A percentile compares a stretch with the other conserved stretches of the same genome.
These are phyloP conservation scores for Tulasnella sp. DNA, from an alignment of 768 basidiomycete genomes.

Conservation along the genomic window DNA sequence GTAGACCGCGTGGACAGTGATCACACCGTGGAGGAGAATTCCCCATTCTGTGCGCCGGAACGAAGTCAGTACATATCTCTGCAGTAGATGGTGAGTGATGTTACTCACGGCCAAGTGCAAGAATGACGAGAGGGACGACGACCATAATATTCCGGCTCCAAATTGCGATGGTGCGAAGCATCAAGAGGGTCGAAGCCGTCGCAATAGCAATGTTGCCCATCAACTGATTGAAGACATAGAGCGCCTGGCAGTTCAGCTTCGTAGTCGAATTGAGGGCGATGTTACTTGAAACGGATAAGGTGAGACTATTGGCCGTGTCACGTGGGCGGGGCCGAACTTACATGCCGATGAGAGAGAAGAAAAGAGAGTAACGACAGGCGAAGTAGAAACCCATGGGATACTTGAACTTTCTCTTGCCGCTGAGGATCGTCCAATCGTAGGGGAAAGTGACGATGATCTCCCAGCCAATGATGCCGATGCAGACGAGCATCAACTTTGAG, in stretches of 20 bases:
- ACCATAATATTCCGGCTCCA: conserved; percentile 60
- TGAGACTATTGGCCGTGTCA: neutral
- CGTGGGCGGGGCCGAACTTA: neutral
- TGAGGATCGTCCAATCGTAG: conserved; percentile 28
- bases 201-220: conserved; percentile 32
- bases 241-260: conserved; percentile 45
- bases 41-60: conserved; percentile 47
- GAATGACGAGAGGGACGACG: conserved; percentile 47
- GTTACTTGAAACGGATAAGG: conserved; percentile 6
- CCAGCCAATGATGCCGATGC: conserved; percentile 28
- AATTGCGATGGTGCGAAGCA: conserved; percentile 52
- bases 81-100: neutral
- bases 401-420: conserved; percentile 26
- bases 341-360: conserved; percentile 28
- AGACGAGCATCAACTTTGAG: conserved; percentile 18
- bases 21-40: conserved; percentile 58
- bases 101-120: conserved; percentile 55
- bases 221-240: conserved; percentile 49
- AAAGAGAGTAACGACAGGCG: conserved; percentile 28
- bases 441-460: conserved; percentile 25
- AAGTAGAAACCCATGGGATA: conserved; percentile 29
- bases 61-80: neutral
- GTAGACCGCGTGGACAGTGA: conserved; percentile 1
- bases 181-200: conserved; percentile 32
- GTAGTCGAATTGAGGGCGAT: conserved; percentile 30